phyloP scores from a whole-genome alignment of 2,329 filamentous ascomycete genomes.

The Aspergillus proliferans region DNA sequence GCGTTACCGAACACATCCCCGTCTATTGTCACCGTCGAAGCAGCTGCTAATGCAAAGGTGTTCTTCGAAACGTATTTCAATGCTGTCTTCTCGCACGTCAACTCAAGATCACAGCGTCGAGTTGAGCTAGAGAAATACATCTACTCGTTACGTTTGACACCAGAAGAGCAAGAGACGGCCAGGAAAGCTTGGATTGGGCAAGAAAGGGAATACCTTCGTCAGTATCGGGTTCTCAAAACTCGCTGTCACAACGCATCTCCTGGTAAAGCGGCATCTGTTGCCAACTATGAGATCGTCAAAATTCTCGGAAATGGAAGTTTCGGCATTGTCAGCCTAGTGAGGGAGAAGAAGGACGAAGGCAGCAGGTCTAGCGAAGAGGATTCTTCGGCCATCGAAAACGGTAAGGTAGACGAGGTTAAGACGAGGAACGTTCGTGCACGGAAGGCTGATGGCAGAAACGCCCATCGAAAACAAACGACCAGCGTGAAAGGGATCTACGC shows the following conservation, averaged over 20 bases:
- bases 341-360: conserved; percentile 46
- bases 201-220: conserved; percentile 70
- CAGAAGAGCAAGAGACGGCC: conserved; percentile 50
- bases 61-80: conserved; percentile 83
- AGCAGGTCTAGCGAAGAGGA: neutral
- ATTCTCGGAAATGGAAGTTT: conserved; percentile 91
- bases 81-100: conserved; percentile 53
- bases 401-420: neutral
- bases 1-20: conserved; percentile 14
- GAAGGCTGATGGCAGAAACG: conserved; percentile 13
- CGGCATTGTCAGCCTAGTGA: conserved; percentile 81
- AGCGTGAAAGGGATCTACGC: conserved; percentile 64
- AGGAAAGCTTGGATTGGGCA: conserved; percentile 57
- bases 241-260: conserved; percentile 43
- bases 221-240: conserved; percentile 63
- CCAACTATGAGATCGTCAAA: conserved; percentile 73
- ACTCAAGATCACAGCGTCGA: conserved; percentile 56
- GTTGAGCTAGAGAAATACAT: conserved; percentile 60
- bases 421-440: neutral
- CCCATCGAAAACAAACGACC: conserved; percentile 24
- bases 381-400: conserved; percentile 7
- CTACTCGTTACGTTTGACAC: conserved; percentile 48
- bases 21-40: conserved; percentile 62
- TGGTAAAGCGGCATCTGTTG: conserved; percentile 48
- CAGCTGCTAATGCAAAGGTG: conserved; percentile 72